Base-by-base conservation (phyloP, 331 rosid genomes). In the Malus hybrid region DNA sequence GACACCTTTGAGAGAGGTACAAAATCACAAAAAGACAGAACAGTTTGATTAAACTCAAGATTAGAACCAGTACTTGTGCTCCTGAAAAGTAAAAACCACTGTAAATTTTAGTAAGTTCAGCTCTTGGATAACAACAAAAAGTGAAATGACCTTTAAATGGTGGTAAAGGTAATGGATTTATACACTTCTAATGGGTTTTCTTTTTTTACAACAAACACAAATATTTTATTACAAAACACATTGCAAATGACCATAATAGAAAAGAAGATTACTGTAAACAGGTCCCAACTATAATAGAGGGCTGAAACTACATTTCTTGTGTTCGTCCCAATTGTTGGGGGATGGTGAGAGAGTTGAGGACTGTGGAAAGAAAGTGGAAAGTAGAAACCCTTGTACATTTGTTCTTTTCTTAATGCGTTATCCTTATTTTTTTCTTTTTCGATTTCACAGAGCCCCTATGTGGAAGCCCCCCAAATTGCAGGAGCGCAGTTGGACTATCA, bases 361-460 rank as follows among this genome's bases (percentile, higher is more conserved):
- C 27, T 65, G 12, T 15, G 69, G 46, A 24, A 12, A 16, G 2
- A 52, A 52, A 52, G 57, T 52, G 4, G 46, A 12, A 65, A 32
- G 46, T 3, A 54, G 20, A 36, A 32, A n/a, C 20, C 32, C 19
- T 22, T n/a, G 34, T 69, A 60, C 42, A 20, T 76, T 63, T 70
- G 46, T 52, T 44, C 70, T 59, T 15, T 69, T 42, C 3, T 57
- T 4, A 65, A 66, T 42, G 39, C 3, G 33, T 65, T 24, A 19
- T 65, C 63, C 46, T 39, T 39, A 3, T 39, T 2, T 3, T 72
- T 24, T 2, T 36, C 8, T 11, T 29, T 67, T 19, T 63, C 5
- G 67, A 80, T 83, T 54, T 39, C 19, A 39, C 78, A 94, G 97
- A 90, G 88, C 85, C 99, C 96, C 74, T 94, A 94, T 19, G 97